Evolutionary conservation across 2,329 filamentous ascomycete species (phyloP), one percentile per base, ranked within the genome.

Genomic region (Fusarium odoratissimum): DNA sequence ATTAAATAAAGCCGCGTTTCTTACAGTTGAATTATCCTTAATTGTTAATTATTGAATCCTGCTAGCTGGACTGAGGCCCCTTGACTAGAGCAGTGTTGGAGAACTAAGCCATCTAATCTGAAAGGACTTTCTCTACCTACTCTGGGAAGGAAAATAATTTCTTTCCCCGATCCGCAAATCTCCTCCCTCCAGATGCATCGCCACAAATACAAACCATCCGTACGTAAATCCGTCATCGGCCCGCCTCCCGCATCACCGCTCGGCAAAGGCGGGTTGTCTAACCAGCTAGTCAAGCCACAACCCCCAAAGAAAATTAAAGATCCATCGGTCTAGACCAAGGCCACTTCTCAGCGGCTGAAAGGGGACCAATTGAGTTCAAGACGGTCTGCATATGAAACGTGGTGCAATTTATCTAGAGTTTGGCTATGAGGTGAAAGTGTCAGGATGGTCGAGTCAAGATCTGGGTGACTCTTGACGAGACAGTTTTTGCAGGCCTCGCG

Each of bases 401-500:
- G 19, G 52, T 23, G 28, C 8, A 19, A 25, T 55, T 5, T 21
- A 31, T 16, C 5, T 31, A 42, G 16, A 21, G 21, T 23, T 6
- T 16, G 2, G 37, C 21, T 16, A 31, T 13, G 17, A 10, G 8
- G 48, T 23, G 19, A 33, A 7, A 19, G 0, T 11, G 31, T 51
- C 48, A 37, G 12, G 8, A 6, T 6, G 0, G 3, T 25, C 30
- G 21, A 42, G 37, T 42, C 52, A 31, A 14, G 28, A 11, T 14
- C 14, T 19, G 0, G 2, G 6, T 37, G 8, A 31, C 8, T 2
- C 8, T 6, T 21, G 52, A 33, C 5, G 8, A 31, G 8, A 14
- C 3, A 31, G 6, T 8, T 19, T 4, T 2, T 6, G 11, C 1
- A 3, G n/a, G 4, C 6, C 7, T 25, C 0, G 6, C 3, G 14